phyloP scores from a whole-genome alignment of 495 filamentous ascomycete genomes.

The Cudoniella acicularis region DNA sequence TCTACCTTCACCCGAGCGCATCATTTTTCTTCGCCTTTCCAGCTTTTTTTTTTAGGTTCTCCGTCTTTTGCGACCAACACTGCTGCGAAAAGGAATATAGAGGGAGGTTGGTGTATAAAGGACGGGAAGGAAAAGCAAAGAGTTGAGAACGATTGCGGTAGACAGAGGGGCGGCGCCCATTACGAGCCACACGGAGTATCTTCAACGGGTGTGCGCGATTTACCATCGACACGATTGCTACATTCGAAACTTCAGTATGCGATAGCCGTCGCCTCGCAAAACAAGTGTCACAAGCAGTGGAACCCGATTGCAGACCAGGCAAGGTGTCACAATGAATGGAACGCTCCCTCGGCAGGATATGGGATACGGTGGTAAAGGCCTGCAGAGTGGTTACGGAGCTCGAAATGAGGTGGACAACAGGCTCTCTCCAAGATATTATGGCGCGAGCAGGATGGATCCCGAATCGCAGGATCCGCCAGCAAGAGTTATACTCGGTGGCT shows the following conservation, averaged over 20 bases:
- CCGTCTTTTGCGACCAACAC: not conserved
- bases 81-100: not conserved
- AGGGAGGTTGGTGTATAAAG: not conserved
- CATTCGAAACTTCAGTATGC: not conserved
- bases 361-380: not conserved
- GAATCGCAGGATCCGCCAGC: conserved; percentile 28
- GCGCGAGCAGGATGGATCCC: conserved; percentile 42
- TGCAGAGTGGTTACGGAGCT: not conserved
- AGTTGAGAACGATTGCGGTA: not conserved
- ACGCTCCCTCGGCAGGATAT: not conserved
- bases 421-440: conserved; percentile 20
- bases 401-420: not conserved
- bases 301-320: not conserved
- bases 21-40: not conserved
- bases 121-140: not conserved
- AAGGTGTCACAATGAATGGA: conserved; percentile 1
- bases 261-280: not conserved
- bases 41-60: not conserved
- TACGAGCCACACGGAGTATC: not conserved
- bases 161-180: not conserved
- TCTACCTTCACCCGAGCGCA: not conserved
- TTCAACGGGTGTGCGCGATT: no score
- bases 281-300: not conserved
- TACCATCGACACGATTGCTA: not conserved
- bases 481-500: conserved; percentile 40